Evolutionary conservation across 345 rosid species (phyloP), one percentile per base, ranked within the genome.

Genomic region (Salix suchowensis): DNA sequence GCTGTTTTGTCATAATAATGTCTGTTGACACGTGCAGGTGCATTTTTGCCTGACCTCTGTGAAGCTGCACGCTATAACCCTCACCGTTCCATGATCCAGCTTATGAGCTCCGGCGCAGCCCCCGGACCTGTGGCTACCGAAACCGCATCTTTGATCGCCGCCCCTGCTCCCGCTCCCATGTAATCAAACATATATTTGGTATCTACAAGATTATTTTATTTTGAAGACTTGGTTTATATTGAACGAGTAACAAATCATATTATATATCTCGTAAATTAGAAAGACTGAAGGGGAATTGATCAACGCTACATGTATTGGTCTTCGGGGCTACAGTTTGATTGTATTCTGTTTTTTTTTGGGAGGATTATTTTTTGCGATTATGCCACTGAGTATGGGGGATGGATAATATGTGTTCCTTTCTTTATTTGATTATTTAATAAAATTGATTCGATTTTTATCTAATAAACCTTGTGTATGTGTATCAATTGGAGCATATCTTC

Each of bases 31-130:
- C 24, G 48, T 78, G 87, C 89, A 96, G 99, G 99, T 58, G 97
- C 91, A 44, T 94, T 85, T 84, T 85, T 96, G 85, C 98, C 98
- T 7, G 94, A 92, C 64, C 85, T 96, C 0, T 96, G 99, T 28
- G 75, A 84, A 18, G 88, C 86, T 37, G 93, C 87, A 14, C 84
- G 92, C 16, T 71, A 65, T 77, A 88, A 90, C 76, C 97, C 97
- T 2, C 92, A 85, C 84, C 90, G 99, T 2, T 86, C 89, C 5
- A 91, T 94, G 99, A 14, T 86, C 23, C 94, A 87, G 79, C 86
- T 88, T 12, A 73, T 85, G 79, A 94, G 95, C 89, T 87, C 92
- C 0, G 92, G 97, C 4, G 89, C 68, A 0, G 86, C 89, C 21
- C 76, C 88, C 4, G 89, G 91, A 55, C 91, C 94, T 6, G 78